phyloP scores from a whole-genome alignment of 2,329 filamentous ascomycete genomes.

The Xylaria digitata region DNA sequence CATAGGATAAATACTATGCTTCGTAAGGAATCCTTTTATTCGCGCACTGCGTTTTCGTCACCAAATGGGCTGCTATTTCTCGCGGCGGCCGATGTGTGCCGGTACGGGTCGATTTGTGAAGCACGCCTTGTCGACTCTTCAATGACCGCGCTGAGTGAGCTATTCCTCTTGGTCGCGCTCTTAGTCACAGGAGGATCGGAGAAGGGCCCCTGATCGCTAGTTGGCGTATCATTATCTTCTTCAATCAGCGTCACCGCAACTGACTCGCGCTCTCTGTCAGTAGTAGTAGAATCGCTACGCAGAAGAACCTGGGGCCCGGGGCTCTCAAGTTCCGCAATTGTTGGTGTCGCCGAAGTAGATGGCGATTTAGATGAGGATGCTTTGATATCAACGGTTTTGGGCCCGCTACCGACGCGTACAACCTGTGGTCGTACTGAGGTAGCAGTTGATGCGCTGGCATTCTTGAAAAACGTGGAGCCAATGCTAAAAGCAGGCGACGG shows the following conservation, averaged over 20 bases:
- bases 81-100: constrained; percentile 41
- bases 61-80: constrained; percentile 49
- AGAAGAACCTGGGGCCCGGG: constrained; percentile 39
- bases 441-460: constrained; percentile 67
- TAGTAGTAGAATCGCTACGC: not conserved
- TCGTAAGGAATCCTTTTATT: constrained; percentile 35
- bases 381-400: constrained; percentile 54
- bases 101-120: constrained; percentile 51
- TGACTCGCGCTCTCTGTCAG: constrained; percentile 52
- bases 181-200: constrained; percentile 61
- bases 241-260: constrained; percentile 62
- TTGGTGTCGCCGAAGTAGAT: constrained; percentile 33
- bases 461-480: constrained; percentile 75
- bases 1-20: constrained; percentile 28
- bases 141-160: constrained; percentile 65
- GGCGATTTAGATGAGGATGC: constrained; percentile 41
- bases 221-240: constrained; percentile 63
- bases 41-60: constrained; percentile 50
- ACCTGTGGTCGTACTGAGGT: constrained; percentile 69
- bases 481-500: constrained; percentile 71
- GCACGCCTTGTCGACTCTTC: constrained; percentile 62
- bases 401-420: constrained; percentile 65
- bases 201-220: constrained; percentile 68
- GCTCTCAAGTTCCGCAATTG: constrained; percentile 41
- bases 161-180: constrained; percentile 53